Conservation (phyloP, 176 grass and related monocot genomes). For the Oryza punctata region DNA sequence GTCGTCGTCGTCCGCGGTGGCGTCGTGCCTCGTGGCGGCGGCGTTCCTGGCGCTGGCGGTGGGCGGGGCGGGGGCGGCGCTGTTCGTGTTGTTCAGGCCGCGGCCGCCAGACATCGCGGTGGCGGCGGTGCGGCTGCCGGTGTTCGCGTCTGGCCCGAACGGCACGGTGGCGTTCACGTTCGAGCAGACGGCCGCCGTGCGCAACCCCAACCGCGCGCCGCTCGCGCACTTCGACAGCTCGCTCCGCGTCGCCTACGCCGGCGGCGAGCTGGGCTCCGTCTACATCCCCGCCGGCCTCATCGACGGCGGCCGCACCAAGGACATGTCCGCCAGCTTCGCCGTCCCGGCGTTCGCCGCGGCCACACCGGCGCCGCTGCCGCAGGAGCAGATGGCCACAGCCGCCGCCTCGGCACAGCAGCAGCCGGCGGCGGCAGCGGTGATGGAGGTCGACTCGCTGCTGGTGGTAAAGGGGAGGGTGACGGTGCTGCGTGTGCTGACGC, state of each 20-base stretch:
- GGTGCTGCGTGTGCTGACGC: constrained; percentile 74
- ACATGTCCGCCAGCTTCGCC: constrained; percentile 70
- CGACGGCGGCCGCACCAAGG: constrained; percentile 59
- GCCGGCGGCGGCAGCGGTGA: constrained; percentile 17
- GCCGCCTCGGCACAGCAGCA: neutral
- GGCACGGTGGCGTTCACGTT: constrained; percentile 80
- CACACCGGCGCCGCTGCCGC: neutral
- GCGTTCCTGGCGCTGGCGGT: constrained; percentile 59
- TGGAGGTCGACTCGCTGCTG: constrained; percentile 84
- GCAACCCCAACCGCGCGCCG: constrained; percentile 81
- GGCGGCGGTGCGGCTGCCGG: constrained; percentile 56
- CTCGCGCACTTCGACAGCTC: constrained; percentile 91
- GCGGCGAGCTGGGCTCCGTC: constrained; percentile 66
- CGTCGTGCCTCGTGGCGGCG: constrained; percentile 61
- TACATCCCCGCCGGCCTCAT: constrained; percentile 94
- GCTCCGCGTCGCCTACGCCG: constrained; percentile 73
- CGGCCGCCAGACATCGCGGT: constrained; percentile 64
- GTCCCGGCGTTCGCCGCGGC: constrained; percentile 66
- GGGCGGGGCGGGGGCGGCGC: constrained; percentile 27
- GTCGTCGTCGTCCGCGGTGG: constrained; percentile 31
- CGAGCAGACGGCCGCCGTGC: constrained; percentile 66
- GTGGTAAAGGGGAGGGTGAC: constrained; percentile 72
- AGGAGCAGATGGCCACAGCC: neutral
- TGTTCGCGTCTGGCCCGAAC: constrained; percentile 57
- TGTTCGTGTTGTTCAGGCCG: constrained; percentile 78